phyloP scores from a whole-genome alignment of 257 asterid genomes.

The Scutellaria barbata region DNA sequence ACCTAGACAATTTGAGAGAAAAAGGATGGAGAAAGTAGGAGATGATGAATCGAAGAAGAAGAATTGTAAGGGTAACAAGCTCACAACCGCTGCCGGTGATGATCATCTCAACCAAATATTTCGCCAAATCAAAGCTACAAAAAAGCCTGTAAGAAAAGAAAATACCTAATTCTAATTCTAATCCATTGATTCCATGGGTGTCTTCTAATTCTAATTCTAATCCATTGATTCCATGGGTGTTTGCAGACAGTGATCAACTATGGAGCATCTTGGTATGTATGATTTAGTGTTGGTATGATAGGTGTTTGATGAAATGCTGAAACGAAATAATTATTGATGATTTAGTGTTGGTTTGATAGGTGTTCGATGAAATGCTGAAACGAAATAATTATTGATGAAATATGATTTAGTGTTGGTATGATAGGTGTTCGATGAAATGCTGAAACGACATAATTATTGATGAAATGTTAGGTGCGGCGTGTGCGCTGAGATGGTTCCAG shows the following conservation, averaged over 20 bases:
- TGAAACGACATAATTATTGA: not conserved
- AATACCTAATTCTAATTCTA: too few species aligned
- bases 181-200: constrained; percentile 25
- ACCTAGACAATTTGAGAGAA: too few species aligned
- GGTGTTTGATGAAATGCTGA: constrained; percentile 49
- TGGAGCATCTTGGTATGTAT: constrained; percentile 85
- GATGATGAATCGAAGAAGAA: constrained; percentile 13
- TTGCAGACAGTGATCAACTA: constrained; percentile 88
- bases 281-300: not conserved
- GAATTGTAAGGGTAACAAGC: constrained; percentile 36
- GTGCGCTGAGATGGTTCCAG: constrained; percentile 83
- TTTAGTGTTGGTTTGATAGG: constrained; percentile 4
- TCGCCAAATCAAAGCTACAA: constrained; percentile 63
- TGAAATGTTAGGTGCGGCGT: constrained; percentile 65
- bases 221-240: constrained; percentile 29
- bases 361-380: constrained; percentile 49
- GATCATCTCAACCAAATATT: constrained; percentile 69
- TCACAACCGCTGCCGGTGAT: constrained; percentile 57
- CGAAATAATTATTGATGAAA: too few species aligned
- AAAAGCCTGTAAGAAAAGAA: constrained; percentile 50
- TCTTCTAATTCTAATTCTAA: not conserved
- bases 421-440: constrained; percentile 51
- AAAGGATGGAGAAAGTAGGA: constrained; percentile 24
- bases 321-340: too few species aligned
- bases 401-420: not conserved